Percentiles rank a stretch among this genome's conserved stretches.
These are phyloP conservation scores for Mucor plumbeus DNA, from an alignment of 371 early-diverging fungal genomes.

Conservation along the genomic window DNA sequence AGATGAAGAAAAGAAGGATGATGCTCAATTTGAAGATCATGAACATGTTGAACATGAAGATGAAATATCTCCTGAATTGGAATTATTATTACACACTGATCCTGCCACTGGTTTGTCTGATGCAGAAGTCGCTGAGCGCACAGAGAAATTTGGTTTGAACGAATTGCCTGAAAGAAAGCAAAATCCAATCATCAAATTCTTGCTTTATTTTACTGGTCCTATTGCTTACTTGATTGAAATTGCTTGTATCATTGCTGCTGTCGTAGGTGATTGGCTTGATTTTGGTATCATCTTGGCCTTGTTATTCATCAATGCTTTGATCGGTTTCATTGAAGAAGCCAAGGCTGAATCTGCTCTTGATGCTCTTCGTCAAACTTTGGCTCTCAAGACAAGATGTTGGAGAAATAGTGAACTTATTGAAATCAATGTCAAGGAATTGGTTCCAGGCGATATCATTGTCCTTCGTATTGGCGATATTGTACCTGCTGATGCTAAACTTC, in stretches of 20 bases:
- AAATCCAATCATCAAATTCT: constrained; percentile 84
- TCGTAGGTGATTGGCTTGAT: constrained; percentile 83
- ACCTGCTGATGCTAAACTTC: constrained; percentile 87
- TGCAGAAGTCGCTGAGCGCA: constrained; percentile 63
- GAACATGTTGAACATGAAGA: constrained; percentile 53
- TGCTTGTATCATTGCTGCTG: constrained; percentile 73
- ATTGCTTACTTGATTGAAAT: constrained; percentile 89
- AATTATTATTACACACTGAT: constrained; percentile 71
- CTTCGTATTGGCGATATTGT: constrained; percentile 92
- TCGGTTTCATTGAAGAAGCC: constrained; percentile 89
- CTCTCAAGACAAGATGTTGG: constrained; percentile 78
- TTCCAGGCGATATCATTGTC: constrained; percentile 89
- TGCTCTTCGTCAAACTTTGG: constrained; percentile 87
- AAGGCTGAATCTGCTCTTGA: constrained; percentile 92
- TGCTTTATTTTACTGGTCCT: constrained; percentile 89
- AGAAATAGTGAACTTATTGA: constrained; percentile 79
- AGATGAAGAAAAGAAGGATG: constrained; percentile 30
- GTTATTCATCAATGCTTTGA: constrained; percentile 84
- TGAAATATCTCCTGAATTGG: constrained; percentile 73
- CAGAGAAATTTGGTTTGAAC: constrained; percentile 66
- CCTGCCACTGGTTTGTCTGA: constrained; percentile 63
- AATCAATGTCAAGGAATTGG: constrained; percentile 77
- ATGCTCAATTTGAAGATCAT: constrained; percentile 36
- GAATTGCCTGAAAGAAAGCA: constrained; percentile 80
- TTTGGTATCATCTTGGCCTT: constrained; percentile 86